Base-by-base conservation (phyloP, 495 filamentous ascomycete species). In the Xylaria acuta region DNA sequence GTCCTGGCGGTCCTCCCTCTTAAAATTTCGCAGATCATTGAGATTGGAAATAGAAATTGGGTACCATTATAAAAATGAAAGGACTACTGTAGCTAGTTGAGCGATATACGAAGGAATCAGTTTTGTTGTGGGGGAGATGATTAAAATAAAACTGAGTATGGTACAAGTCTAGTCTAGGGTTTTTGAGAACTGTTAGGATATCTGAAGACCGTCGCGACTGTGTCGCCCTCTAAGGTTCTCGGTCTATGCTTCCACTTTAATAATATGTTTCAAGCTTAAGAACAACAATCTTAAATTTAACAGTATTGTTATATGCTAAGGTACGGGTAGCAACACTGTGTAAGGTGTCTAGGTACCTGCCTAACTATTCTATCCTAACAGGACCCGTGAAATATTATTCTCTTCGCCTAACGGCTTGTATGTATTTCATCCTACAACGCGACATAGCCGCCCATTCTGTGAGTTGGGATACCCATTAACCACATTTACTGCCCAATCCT, bases 381-480 rank as follows among this genome's bases (percentile, higher is more conserved):
- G 45, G 12, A 16, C 4, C 51, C 4, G 9, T 2, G 51, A 14
- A 30, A 16, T 32, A 32, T 14, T 7, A 32, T 7, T 20, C 7
- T n/a, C 32, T 60, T 40, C 0, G 38, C 8, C 32, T 60, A 38
- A 38, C 3, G n/a, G 3, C 11, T 49, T 32, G 16, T 20, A 16
- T 16, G 12, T 30, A 9, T 1, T 32, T 60, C 38, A 49, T 34
- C 22, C 40, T 18, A 34, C 27, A 43, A 56, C 43, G 14, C 76
- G 67, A 47, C 67, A 69, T 3, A 69, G 51, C 27, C 67, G 41
- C 38, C 67, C 67, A 47, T 69, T 60, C 53, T 69, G 82, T 49
- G 78, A 79, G 58, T 70, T 75, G 6, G 77, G 59, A 68, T 80
- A 74, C 27, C 75, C 76, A 34, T 78, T 71, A 36, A 41, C 82